Evolutionary conservation across 495 filamentous ascomycete genomes (phyloP), one percentile per base, ranked within the genome.

Genomic region (Penicillium daleae): DNA sequence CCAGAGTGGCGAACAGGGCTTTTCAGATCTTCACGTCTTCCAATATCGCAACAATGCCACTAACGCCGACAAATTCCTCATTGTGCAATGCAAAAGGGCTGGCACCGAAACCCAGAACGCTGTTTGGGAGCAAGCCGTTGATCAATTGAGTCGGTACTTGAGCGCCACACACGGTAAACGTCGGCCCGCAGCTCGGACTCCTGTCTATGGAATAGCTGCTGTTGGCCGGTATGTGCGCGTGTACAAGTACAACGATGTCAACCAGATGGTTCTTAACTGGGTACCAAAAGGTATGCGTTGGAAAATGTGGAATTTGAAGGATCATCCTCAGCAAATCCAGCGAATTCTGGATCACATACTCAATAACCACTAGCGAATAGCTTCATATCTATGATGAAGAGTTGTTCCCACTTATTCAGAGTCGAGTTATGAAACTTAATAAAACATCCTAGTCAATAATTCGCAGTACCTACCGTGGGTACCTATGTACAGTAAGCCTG

Each of bases 21-120:
- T 58, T 46, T 63, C 61, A 1, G 55, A 63, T 32, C 37, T 58
- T 5, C 61, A 63, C 27, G 35, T 49, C 6, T 63, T 40, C 27
- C 61, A 63, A 6, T 63, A 63, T 37, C 46, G 6, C 15, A 21
- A 21, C n/a, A 21, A 21, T 19, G n/a, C 29, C 2, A 39, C 21
- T 15, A 12, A n/a, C n/a, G n/a, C n/a, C n/a, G n/a, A n/a, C n/a
- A n/a, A n/a, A n/a, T n/a, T n/a, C n/a, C n/a, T n/a, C n/a, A n/a
- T n/a, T n/a, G n/a, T n/a, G n/a, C 55, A 63, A 46, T 63, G 55
- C 55, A 63, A 59, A 21, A 59, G 26, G 22, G 12, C 24, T 8
- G 55, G 56, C n/a, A 17, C 21, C 10, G 54, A 58, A 33, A 46
- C 33, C 1, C n/a, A 24, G 13, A 1, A 7, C n/a, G 2, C 54